Percentiles rank a stretch among this genome's conserved stretches.
These are phyloP conservation scores for Truncatella angustata DNA, from an alignment of 2,329 filamentous ascomycete species.

Conservation along the genomic window DNA sequence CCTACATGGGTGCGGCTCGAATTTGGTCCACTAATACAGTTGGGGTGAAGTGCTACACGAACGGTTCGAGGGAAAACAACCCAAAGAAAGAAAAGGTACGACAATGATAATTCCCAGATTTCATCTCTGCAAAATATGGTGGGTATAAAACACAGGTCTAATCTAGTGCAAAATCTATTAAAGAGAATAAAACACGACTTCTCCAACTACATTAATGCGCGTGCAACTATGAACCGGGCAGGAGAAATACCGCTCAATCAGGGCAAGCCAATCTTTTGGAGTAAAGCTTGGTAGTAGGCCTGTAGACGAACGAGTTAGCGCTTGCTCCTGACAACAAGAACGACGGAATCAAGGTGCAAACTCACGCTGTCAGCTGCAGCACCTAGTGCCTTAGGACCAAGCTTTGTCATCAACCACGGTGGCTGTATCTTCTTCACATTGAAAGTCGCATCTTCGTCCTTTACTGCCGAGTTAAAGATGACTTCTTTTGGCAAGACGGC, in stretches of 20 bases:
- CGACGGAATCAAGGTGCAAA: background rate
- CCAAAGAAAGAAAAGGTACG: too few relatives aligned
- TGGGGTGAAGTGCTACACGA: too few relatives aligned
- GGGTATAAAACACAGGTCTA: too few relatives aligned
- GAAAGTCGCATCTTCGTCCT: conserved; percentile 11
- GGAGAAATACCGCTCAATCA: background rate
- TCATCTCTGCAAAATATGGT: too few relatives aligned
- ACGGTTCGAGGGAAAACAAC: too few relatives aligned
- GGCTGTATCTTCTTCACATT: conserved; percentile 8
- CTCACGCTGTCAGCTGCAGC: conserved; percentile 12
- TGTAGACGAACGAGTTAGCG: background rate
- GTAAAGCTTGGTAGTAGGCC: background rate
- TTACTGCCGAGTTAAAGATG: conserved; percentile 8
- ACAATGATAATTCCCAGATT: too few relatives aligned
- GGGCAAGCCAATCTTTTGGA: background rate
- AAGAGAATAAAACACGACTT: too few relatives aligned
- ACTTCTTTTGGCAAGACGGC: conserved; percentile 7
- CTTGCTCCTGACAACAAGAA: background rate
- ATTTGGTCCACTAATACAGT: too few relatives aligned
- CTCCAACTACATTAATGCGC: too few relatives aligned
- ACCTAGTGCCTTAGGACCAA: conserved; percentile 7
- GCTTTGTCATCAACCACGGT: conserved; percentile 4
- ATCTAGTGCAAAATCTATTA: too few relatives aligned
- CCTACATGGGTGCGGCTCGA: too few relatives aligned
- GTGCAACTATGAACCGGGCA: too few relatives aligned